Evolutionary conservation across 169 alveolate genomes (phyloP), one percentile per base, ranked within the genome.

Genomic region (Cystoisospora suis): DNA sequence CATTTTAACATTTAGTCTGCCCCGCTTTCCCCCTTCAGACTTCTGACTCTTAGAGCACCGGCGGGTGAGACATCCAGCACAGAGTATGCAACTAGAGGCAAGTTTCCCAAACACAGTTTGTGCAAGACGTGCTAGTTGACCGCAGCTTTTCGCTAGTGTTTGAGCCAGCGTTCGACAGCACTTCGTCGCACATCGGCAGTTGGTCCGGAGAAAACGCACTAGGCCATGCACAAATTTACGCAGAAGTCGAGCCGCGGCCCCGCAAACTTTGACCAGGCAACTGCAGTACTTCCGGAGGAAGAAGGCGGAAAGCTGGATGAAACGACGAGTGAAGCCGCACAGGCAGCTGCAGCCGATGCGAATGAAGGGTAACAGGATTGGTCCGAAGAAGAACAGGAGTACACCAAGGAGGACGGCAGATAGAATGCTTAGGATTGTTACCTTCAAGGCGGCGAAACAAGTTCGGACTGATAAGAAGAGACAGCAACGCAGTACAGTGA

Each of bases 311-410:
- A 34, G 47, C 34, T 34, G 17, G 45, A 38, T 3, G 46, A 72
- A 72, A 2, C 47, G 49, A 6, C 83, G 83, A 6, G 53, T 53
- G 45, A 72, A 40, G 4, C 56, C 58, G 32, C 83, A 72, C 58
- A 34, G 42, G 56, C 83, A 72, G 56, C 56, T 15, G 45, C 15
- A 3, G 47, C 56, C 56, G 56, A 72, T 36, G 34, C 83, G 83
- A 29, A 72, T 46, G 56, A 72, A 40, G 3, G 83, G 83, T 34
- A 72, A 72, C 15, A 72, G 83, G 56, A 72, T 1, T 6, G 83
- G 83, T 4, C 83, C 83, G 83, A 72, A 72, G 53, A 72, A 72
- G 83, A 72, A 34, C 20, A 72, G 83, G 12, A 72, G 83, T 34
- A 72, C 53, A 2, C 83, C 83, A 0, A 56, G 58, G 34, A 72